Evolutionary conservation across 116 monocot species (phyloP).

Genomic region (Phalaenopsis hybrid): DNA sequence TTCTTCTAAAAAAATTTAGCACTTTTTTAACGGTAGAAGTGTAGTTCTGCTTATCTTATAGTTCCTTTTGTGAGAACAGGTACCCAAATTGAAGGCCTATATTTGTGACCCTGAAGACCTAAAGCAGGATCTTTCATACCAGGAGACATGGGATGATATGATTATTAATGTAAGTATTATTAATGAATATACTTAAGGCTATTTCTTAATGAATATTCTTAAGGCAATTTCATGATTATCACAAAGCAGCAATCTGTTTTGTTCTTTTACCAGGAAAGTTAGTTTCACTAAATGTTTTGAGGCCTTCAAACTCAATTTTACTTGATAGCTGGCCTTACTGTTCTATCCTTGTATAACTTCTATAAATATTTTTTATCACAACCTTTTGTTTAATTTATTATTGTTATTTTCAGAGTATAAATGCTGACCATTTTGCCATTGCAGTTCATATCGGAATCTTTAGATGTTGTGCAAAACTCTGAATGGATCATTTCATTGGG

Average conservation of each 20-base stretch:
- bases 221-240: neutral
- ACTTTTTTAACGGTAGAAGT: neutral
- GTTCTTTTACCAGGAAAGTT: neutral
- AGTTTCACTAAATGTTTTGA: neutral
- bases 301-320: neutral
- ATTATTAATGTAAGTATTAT: conserved; percentile 72
- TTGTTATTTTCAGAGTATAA: neutral
- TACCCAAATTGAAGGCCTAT: conserved; percentile 94
- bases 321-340: neutral
- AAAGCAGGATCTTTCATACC: conserved; percentile 71
- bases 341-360: neutral
- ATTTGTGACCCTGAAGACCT: conserved; percentile 88
- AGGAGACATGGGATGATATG: conserved; percentile 97
- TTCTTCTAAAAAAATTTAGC: neutral
- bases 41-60: conserved; percentile 9
- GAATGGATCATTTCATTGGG: conserved; percentile 85
- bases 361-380: neutral
- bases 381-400: neutral
- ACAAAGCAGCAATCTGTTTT: neutral
- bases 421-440: conserved; percentile 14
- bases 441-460: conserved; percentile 89
- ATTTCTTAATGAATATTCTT: no score
- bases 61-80: conserved; percentile 48
- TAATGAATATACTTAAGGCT: no score
- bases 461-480: conserved; percentile 77